A percentile compares a stretch with the other conserved stretches of the same genome.
phyloP scores from a whole-genome alignment of 306 rosid genomes.

The Vigna hirtella region DNA sequence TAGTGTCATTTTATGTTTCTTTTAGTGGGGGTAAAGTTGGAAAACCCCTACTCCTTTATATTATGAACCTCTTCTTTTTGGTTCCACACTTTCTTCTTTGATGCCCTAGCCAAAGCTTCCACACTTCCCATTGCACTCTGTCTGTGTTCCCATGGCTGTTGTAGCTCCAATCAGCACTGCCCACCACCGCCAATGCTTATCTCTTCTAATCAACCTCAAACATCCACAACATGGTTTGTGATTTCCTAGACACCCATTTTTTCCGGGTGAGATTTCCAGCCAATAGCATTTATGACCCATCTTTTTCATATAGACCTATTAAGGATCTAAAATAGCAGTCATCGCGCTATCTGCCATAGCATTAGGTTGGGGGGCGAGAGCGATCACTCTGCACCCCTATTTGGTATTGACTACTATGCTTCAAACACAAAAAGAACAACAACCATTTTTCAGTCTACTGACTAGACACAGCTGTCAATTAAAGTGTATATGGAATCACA shows the following conservation, averaged over 20 bases:
- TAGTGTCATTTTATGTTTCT: background rate
- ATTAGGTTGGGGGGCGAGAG: no score
- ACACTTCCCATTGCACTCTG: background rate
- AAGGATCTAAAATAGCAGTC: background rate
- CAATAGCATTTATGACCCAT: background rate
- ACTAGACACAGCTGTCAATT: slow-evolving; percentile 1
- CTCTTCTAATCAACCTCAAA: background rate
- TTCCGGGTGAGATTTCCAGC: background rate
- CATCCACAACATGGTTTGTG: background rate
- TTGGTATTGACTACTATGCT: slow-evolving; percentile 6
- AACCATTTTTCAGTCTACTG: background rate
- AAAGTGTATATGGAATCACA: background rate
- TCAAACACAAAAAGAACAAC: slow-evolving; percentile 50
- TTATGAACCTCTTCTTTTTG: background rate
- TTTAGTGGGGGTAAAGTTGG: background rate
- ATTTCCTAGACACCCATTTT: background rate
- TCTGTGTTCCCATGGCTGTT: background rate
- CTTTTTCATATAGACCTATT: background rate
- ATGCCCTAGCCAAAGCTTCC: background rate
- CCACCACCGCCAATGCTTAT: background rate
- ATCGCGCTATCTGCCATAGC: background rate
- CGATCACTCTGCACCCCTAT: background rate
- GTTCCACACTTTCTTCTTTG: background rate
- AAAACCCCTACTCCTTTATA: background rate
- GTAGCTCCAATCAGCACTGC: background rate